A percentile compares a stretch with the other conserved stretches of the same genome.
Conservation (phyloP, 257 asterid genomes). For the Nicotiana knightiana region DNA sequence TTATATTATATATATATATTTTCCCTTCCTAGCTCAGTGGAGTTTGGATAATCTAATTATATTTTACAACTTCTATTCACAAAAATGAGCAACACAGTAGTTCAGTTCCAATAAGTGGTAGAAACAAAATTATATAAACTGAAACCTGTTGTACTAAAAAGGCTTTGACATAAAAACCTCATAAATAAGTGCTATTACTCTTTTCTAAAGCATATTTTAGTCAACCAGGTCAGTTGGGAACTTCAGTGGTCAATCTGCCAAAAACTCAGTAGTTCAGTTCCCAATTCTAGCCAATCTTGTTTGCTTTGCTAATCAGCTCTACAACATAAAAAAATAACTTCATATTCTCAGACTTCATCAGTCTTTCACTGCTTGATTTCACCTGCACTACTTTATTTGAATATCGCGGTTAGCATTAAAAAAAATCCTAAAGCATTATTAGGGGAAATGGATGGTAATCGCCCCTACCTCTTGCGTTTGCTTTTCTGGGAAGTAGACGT, state of each 20-base stretch:
- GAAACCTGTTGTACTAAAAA: background rate
- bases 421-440: background rate
- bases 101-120: background rate
- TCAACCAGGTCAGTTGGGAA: conserved; percentile 10
- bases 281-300: background rate
- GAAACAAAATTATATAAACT: background rate
- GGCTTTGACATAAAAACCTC: background rate
- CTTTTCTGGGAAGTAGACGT: conserved; percentile 75
- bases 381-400: conserved; percentile 8
- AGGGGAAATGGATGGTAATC: background rate
- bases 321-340: background rate
- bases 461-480: conserved; percentile 74
- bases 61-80: conserved; percentile 5
- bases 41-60: background rate
- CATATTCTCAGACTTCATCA: background rate
- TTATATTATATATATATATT: too few relatives aligned
- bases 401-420: background rate
- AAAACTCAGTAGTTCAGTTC: background rate
- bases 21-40: background rate
- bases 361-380: conserved; percentile 7
- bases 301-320: background rate
- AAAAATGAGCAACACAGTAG: background rate
- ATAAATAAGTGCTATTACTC: conserved; percentile 4
- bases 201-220: conserved; percentile 8
- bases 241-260: background rate